Evolutionary conservation across 768 basidiomycete genomes (phyloP).

Genomic region (Leccinum obscurum): DNA sequence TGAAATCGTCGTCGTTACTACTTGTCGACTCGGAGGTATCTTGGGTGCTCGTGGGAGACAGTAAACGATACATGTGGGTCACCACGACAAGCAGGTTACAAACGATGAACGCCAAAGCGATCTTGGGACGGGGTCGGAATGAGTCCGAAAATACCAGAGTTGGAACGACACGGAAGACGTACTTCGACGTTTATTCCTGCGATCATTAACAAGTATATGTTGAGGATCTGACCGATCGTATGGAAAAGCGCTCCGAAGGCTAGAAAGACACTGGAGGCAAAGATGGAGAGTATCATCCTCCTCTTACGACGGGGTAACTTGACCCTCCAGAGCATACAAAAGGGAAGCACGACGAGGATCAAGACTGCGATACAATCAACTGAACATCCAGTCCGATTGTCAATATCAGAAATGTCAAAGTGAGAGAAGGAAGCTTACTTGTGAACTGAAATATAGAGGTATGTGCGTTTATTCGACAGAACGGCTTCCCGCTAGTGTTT

Average conservation of each 20-base stretch:
- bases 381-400: not conserved
- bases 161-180: not conserved
- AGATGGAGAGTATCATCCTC: conserved; percentile 26
- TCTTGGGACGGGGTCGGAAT: conserved; percentile 1
- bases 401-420: not conserved
- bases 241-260: conserved; percentile 19
- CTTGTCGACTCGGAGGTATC: not conserved
- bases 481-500: conserved; percentile 4
- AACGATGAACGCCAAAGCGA: conserved; percentile 18
- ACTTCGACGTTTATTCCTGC: conserved; percentile 22
- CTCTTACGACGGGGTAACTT: conserved; percentile 20
- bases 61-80: conserved; percentile 17
- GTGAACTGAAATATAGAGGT: conserved; percentile 16
- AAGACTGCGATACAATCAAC: conserved; percentile 18
- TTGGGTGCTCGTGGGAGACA: not conserved
- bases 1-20: conserved; percentile 21
- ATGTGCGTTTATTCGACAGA: conserved; percentile 2
- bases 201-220: conserved; percentile 2
- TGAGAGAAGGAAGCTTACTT: conserved; percentile 7
- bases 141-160: not conserved
- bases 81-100: conserved; percentile 28
- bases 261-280: conserved; percentile 21
- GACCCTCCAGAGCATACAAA: conserved; percentile 23
- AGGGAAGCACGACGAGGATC: conserved; percentile 20
- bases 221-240: conserved; percentile 12